Base-by-base conservation (phyloP, 345 rosid species). In the Aquilaria malaccensis region DNA sequence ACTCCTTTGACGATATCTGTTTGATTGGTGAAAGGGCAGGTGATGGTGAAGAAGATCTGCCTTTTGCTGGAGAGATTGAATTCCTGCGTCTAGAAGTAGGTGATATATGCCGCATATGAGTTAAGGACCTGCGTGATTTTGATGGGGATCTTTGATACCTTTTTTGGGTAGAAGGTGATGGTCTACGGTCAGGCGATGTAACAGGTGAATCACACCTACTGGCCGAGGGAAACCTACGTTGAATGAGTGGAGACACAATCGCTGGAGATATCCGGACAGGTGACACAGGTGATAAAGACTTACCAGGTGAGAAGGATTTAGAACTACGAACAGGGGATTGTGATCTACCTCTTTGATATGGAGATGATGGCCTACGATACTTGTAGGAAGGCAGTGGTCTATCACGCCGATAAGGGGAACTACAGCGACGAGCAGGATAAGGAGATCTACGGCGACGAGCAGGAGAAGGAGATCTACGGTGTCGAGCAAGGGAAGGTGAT, bases 401-500 rank as follows among this genome's bases (percentile, higher is more conserved):
- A 22, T 70, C 77, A 13, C 72, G 77, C 33, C 67, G 43, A 37
- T 37, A 11, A 63, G 72, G 76, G 2, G 85, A 78, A 58, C 73
- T 76, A 51, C 13, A 80, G 29, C 70, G 74, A 0, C 55, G 73
- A 15, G 59, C 50, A 14, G 72, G 86, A 41, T 88, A 72, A 0
- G 79, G 84, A 4, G 85, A 79, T 55, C 85, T 48, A 11, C 72
- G 87, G 3, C 59, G 79, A 22, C 85, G 63, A 30, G 51, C 29
- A 12, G 74, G 63, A 1, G 62, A 67, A 9, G 74, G 74, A 1
- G 83, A 78, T 58, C 77, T 61, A 1, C 63, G 78, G 5, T 60
- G 74, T 2, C 75, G 67, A 6, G 33, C 3, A 10, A 74, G 74
- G 33, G 68, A 74, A 2, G 60, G 70, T 7, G 76, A 78, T 45